phyloP scores from a whole-genome alignment of 202 grass and related monocot species.

The Saccharum hybrid region DNA sequence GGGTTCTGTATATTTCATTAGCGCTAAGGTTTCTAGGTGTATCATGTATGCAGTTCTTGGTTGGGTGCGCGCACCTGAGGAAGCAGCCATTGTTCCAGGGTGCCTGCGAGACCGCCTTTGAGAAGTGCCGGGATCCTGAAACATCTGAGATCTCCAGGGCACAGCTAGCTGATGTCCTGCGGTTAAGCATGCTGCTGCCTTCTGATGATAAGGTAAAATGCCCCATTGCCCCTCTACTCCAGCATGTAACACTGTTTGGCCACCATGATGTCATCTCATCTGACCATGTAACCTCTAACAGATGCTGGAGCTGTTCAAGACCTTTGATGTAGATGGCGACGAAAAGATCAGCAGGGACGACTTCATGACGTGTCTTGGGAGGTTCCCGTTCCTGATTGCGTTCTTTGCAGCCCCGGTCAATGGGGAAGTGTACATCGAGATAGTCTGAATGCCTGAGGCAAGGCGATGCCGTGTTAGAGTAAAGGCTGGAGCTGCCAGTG shows the following conservation, averaged over 20 bases:
- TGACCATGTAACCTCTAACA: constrained; percentile 22
- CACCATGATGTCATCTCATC: background rate
- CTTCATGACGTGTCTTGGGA: constrained; percentile 67
- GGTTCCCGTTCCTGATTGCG: constrained; percentile 73
- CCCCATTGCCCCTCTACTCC: background rate
- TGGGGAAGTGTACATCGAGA: constrained; percentile 59
- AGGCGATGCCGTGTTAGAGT: constrained; percentile 11
- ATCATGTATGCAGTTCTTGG: constrained; percentile 67
- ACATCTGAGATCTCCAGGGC: constrained; percentile 51
- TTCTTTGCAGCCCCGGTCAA: constrained; percentile 64
- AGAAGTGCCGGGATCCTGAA: constrained; percentile 58
- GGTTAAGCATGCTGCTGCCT: constrained; percentile 45
- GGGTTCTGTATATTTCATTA: background rate
- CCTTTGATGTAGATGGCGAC: constrained; percentile 57
- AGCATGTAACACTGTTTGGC: background rate
- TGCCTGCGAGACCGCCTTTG: constrained; percentile 65
- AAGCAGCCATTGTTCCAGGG: constrained; percentile 71
- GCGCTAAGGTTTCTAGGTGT: background rate
- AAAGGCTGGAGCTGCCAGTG: constrained; percentile 14
- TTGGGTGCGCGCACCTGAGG: constrained; percentile 72
- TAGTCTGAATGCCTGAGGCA: constrained; percentile 45
- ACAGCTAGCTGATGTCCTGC: constrained; percentile 58
- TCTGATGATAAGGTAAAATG: constrained; percentile 58
- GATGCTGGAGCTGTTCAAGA: constrained; percentile 65
- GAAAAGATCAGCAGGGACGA: constrained; percentile 70